These are phyloP conservation scores for Scheffersomyces coipomensis DNA, from an alignment of 805 yeast genomes.

Conservation along the genomic window DNA sequence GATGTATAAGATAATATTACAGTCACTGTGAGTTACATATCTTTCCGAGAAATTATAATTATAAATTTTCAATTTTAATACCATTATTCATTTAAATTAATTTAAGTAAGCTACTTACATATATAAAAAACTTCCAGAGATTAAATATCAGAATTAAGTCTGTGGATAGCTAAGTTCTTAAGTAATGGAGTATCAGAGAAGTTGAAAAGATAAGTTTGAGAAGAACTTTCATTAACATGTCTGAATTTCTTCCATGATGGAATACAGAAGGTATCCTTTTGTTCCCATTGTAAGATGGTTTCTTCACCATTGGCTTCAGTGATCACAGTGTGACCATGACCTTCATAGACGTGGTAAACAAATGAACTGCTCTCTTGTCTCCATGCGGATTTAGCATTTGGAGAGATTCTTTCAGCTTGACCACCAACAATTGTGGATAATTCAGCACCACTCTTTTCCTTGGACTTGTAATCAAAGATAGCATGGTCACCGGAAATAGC, in stretches of 20 bases:
- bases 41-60: too few species aligned
- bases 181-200: conserved; percentile 11
- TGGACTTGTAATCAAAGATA: conserved; percentile 5
- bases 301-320: conserved; percentile 7
- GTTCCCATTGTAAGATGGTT: conserved; percentile 7
- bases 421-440: conserved; percentile 9
- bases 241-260: conserved; percentile 9
- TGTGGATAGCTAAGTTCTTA: conserved; percentile 9
- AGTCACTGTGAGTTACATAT: too few species aligned
- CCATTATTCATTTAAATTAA: too few species aligned
- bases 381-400: conserved; percentile 4
- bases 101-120: too few species aligned
- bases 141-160: conserved; percentile 2
- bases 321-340: conserved; percentile 8
- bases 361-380: conserved; percentile 10
- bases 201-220: conserved; percentile 8
- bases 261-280: conserved; percentile 10
- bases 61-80: too few species aligned
- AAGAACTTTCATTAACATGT: conserved; percentile 9
- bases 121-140: too few species aligned
- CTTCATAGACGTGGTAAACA: conserved; percentile 9
- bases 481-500: conserved; percentile 8
- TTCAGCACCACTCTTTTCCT: neutral
- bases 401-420: conserved; percentile 9
- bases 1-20: too few species aligned